phyloP scores from a whole-genome alignment of 2,329 filamentous ascomycete genomes.

The Sarocladium oryzae region DNA sequence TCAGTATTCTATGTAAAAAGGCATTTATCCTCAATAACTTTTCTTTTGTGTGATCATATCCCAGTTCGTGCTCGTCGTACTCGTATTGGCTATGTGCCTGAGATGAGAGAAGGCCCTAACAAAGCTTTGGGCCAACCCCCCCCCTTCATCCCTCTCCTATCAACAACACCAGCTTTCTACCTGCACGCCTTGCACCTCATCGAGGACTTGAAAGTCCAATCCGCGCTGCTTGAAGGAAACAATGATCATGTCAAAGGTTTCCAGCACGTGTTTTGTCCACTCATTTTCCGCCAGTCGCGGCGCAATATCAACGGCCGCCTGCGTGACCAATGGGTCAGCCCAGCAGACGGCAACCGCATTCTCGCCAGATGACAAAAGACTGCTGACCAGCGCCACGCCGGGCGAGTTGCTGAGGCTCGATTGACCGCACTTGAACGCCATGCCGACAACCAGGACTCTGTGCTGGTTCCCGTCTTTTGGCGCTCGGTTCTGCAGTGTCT shows the following conservation, averaged over 20 bases:
- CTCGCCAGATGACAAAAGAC: slow-evolving; percentile 26
- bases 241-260: slow-evolving; percentile 36
- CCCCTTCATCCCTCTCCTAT: too few species aligned
- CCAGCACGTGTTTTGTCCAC: slow-evolving; percentile 32
- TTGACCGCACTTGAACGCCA: slow-evolving; percentile 46
- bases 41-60: too few species aligned
- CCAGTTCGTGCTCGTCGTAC: too few species aligned
- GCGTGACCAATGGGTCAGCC: slow-evolving; percentile 37
- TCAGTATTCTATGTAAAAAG: too few species aligned
- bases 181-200: slow-evolving; percentile 24
- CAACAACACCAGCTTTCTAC: slow-evolving; percentile 33
- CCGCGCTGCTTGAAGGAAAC: slow-evolving; percentile 36
- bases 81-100: too few species aligned
- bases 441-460: slow-evolving; percentile 37
- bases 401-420: slow-evolving; percentile 41
- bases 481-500: neutral
- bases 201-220: slow-evolving; percentile 33
- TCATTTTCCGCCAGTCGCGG: slow-evolving; percentile 26
- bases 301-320: slow-evolving; percentile 34
- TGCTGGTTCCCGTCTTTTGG: slow-evolving; percentile 14
- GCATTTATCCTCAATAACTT: too few species aligned
- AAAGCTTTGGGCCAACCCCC: too few species aligned
- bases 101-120: too few species aligned
- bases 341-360: slow-evolving; percentile 37
- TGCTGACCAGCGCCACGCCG: slow-evolving; percentile 34